Evolutionary conservation across 768 basidiomycete species (phyloP).

Genomic region (Leccinum broughii): DNA sequence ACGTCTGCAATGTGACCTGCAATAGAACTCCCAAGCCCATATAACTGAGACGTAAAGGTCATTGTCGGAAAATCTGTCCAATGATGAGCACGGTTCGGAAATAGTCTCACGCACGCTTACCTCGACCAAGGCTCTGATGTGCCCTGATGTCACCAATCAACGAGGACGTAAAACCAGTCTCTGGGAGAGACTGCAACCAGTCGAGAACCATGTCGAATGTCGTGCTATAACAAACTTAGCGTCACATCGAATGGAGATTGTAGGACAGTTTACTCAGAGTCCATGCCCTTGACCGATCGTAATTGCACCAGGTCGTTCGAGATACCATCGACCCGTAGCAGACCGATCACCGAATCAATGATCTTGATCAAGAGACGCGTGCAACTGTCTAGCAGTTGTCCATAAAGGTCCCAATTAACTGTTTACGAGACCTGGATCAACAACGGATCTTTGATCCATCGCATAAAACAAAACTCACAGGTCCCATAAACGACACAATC

Average conservation of each 20-base stretch:
- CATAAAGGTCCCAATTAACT: constrained; percentile 63
- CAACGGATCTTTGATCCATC: neutral
- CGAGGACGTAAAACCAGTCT: constrained; percentile 13
- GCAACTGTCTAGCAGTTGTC: constrained; percentile 42
- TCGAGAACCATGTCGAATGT: constrained; percentile 27
- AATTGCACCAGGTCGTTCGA: constrained; percentile 37
- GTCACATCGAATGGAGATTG: neutral
- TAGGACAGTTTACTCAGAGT: constrained; percentile 41
- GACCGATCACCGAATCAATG: constrained; percentile 26
- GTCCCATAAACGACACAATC: constrained; percentile 37
- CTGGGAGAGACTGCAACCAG: constrained; percentile 28
- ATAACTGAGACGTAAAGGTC: constrained; percentile 51
- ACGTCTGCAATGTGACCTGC: constrained; percentile 20
- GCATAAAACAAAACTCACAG: constrained; percentile 40
- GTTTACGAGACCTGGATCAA: constrained; percentile 3
- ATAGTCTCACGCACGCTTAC: constrained; percentile 6
- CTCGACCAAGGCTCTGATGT: constrained; percentile 31
- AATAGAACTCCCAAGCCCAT: constrained; percentile 40
- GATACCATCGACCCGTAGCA: constrained; percentile 31
- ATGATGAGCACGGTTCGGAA: neutral
- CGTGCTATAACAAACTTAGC: constrained; percentile 17
- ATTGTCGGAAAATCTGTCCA: constrained; percentile 36
- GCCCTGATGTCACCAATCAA: constrained; percentile 26
- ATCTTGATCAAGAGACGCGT: constrained; percentile 43
- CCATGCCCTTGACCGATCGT: constrained; percentile 32